A percentile compares a stretch with the other conserved stretches of the same genome.
Evolutionary conservation across 106 monocot genomes (phyloP).

Genomic region (Acorus calamus): DNA sequence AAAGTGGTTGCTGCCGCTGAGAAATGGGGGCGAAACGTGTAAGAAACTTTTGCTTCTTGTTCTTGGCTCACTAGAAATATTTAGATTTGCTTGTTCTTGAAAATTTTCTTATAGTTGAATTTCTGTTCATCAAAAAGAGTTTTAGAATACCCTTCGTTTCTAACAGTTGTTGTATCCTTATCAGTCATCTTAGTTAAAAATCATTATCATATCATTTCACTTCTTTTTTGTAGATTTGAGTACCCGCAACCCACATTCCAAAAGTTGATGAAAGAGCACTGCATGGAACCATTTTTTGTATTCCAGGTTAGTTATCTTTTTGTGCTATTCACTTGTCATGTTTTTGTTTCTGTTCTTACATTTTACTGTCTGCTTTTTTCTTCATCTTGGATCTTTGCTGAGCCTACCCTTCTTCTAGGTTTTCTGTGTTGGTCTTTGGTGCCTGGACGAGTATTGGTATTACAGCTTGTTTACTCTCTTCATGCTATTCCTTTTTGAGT

Average conservation of each 20-base stretch:
- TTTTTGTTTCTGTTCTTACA: background rate
- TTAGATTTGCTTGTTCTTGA: background rate
- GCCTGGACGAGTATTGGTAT: constrained; percentile 97
- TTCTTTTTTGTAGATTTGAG: constrained; percentile 62
- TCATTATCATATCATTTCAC: background rate
- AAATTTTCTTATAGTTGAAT: background rate
- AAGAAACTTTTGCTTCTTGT: constrained; percentile 11
- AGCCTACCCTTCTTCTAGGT: constrained; percentile 36
- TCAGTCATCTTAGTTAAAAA: background rate
- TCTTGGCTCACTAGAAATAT: no score
- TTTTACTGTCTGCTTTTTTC: background rate
- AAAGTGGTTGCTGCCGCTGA: constrained; percentile 67
- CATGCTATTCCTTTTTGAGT: constrained; percentile 97
- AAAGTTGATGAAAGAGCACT: constrained; percentile 96
- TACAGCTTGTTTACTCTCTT: constrained; percentile 97
- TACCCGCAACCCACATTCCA: constrained; percentile 95
- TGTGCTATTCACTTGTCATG: background rate
- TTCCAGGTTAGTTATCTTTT: constrained; percentile 52
- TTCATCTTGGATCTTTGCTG: constrained; percentile 3
- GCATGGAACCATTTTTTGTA: constrained; percentile 98
- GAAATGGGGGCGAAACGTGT: constrained; percentile 99
- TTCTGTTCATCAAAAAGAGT: background rate
- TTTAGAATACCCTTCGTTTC: background rate
- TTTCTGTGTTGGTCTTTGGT: constrained; percentile 98
- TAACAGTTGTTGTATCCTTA: background rate